Evolutionary conservation across 2,329 filamentous ascomycete species (phyloP).

Genomic region (Cytospora paraplurivora): DNA sequence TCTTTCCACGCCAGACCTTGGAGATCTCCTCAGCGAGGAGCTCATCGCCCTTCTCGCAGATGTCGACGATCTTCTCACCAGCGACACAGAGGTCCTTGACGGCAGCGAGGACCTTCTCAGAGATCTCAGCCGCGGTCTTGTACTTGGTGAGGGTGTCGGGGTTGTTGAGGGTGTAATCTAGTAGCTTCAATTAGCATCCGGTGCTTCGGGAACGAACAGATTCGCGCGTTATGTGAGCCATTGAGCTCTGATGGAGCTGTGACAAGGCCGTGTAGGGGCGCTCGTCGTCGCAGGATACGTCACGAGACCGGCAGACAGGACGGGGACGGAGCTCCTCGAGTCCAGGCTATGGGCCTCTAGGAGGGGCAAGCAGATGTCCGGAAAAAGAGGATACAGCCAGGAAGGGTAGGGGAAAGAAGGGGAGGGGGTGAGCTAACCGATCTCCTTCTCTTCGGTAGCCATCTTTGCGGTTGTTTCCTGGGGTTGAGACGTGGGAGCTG

Average conservation of each 20-base stretch:
- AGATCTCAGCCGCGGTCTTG: slow-evolving; percentile 94
- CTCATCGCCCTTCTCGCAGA: slow-evolving; percentile 96
- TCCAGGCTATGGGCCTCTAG: background rate
- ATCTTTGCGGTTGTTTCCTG: slow-evolving; percentile 34
- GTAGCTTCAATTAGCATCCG: slow-evolving; percentile 17
- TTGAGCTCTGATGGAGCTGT: background rate
- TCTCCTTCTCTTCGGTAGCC: slow-evolving; percentile 44
- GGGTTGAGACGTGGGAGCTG: slow-evolving; percentile 1
- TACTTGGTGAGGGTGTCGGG: slow-evolving; percentile 98
- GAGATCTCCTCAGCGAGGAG: slow-evolving; percentile 88
- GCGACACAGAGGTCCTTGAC: slow-evolving; percentile 75
- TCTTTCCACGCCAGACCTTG: slow-evolving; percentile 99
- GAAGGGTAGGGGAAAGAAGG: background rate
- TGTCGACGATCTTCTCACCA: slow-evolving; percentile 87
- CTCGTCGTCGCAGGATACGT: background rate
- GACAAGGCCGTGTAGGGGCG: background rate
- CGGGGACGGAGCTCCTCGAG: slow-evolving; percentile 2
- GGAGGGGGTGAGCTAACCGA: slow-evolving; percentile 38
- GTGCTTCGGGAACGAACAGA: background rate
- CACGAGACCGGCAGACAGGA: slow-evolving; percentile 1
- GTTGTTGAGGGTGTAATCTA: slow-evolving; percentile 88
- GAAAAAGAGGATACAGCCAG: background rate
- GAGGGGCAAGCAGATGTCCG: slow-evolving; percentile 7
- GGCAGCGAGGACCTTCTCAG: slow-evolving; percentile 89
- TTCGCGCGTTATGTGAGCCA: slow-evolving; percentile 2